Percentiles rank a stretch among this genome's conserved stretches.
Conservation (phyloP, 2,329 filamentous ascomycete species). For the Arachnopeziza araneosa region DNA sequence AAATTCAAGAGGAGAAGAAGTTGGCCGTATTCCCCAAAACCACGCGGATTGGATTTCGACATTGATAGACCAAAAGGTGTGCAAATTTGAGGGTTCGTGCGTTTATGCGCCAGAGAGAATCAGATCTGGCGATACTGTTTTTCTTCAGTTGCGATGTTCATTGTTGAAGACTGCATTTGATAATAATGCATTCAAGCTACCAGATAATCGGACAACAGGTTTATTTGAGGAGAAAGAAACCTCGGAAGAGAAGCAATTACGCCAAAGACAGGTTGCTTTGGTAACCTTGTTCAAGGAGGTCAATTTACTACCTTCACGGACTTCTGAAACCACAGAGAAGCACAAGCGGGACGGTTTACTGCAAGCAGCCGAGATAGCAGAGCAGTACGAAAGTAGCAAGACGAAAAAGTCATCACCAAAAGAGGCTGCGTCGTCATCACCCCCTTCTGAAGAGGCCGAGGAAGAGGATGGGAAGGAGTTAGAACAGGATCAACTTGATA, state of each 20-base stretch:
- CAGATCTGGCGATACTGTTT: conserved; percentile 90
- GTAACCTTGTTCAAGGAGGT: conserved; percentile 88
- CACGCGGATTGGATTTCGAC: conserved; percentile 88
- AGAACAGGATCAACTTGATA: conserved; percentile 91
- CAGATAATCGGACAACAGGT: conserved; percentile 64
- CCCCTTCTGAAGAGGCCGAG: conserved; percentile 56
- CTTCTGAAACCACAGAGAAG: conserved; percentile 68
- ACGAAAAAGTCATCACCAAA: conserved; percentile 30
- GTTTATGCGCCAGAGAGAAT: conserved; percentile 84
- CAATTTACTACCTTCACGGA: conserved; percentile 68
- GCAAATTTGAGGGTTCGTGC: conserved; percentile 78
- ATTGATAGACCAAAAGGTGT: conserved; percentile 84
- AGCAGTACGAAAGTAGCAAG: conserved; percentile 61
- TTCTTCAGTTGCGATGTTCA: conserved; percentile 77
- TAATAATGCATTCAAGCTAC: conserved; percentile 52
- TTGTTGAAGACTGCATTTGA: conserved; percentile 72
- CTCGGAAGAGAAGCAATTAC: conserved; percentile 73
- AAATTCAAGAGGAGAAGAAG: conserved; percentile 69
- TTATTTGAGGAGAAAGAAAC: conserved; percentile 85
- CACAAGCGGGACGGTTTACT: conserved; percentile 80
- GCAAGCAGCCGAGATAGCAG: conserved; percentile 80
- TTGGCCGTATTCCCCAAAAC: conserved; percentile 83
- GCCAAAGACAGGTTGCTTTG: conserved; percentile 78
- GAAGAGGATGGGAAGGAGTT: conserved; percentile 91
- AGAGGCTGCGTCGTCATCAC: conserved; percentile 35